Base-by-base conservation (phyloP, 495 filamentous ascomycete species). In the Hypoxylon intermedium region DNA sequence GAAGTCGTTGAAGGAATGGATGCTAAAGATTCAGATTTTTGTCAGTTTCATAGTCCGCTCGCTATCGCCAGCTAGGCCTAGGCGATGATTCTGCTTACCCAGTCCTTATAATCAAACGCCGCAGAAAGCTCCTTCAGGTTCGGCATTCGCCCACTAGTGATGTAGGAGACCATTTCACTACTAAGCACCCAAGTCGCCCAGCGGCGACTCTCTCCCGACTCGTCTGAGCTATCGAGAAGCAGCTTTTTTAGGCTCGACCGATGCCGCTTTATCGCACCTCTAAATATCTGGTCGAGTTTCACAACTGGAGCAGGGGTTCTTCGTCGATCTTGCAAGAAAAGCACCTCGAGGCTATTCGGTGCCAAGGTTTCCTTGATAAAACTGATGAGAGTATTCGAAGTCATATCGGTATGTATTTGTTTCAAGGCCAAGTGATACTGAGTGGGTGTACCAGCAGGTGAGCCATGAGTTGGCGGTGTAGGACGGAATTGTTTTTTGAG, bases 311-410 rank as follows among this genome's bases (percentile, higher is more conserved):
- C 83, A 13, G 79, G 68, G 52, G 84, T 80, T 6, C 73, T 74
- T 19, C 77, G 79, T 5, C 83, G 81, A 60, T 97, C 91, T 72
- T 95, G 91, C 43, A 98, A 71, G 67, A 92, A 93, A 13, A 97
- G 74, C 16, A 88, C 87, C 72, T 98, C 90, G 7, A 98, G 75
- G 1, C 85, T 88, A 69, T 98, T 90, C 1, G 93, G 93, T 20
- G 87, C 89, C 23, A 97, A 82, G 0, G 91, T 87, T 58, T 96
- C 90, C 53, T 88, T 91, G 46, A 97, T 82, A 65, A 97, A 96
- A 6, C 81, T 77, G 34, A 97, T 84, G n/a, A 98, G 74, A 18
- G 86, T 81, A 15, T 83, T 74, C 0, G 91, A 92, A n/a, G 93
- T 89, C 9, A 77, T 77, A 68, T 97, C 90, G 0, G 90, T 95